A percentile compares a stretch with the other conserved stretches of the same genome.
phyloP scores from a whole-genome alignment of 306 rosid species.

The Albizia julibrissin region DNA sequence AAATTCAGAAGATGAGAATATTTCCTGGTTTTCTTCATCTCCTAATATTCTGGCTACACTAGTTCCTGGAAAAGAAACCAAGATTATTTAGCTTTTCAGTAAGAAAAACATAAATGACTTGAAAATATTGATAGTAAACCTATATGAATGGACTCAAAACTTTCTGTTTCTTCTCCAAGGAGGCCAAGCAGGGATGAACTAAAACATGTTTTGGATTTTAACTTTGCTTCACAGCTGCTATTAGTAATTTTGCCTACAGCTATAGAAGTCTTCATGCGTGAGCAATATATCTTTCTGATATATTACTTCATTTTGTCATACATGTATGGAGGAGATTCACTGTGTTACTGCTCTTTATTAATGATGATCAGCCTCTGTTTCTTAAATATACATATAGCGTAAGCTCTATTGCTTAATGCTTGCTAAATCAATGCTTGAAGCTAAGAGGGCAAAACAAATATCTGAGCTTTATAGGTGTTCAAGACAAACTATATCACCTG shows the following conservation, averaged over 20 bases:
- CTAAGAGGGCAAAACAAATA: conserved; percentile 7
- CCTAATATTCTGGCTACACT: conserved; percentile 38
- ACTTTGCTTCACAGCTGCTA: background rate
- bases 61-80: conserved; percentile 61
- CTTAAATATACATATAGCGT: background rate
- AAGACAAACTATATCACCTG: conserved; percentile 54
- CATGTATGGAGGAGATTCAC: background rate
- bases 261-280: conserved; percentile 11
- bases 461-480: background rate
- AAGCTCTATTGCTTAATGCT: conserved; percentile 9
- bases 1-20: conserved; percentile 50
- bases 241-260: conserved; percentile 10
- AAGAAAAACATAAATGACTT: background rate
- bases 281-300: background rate
- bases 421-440: conserved; percentile 30
- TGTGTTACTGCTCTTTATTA: background rate
- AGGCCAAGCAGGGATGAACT: conserved; percentile 19
- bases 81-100: conserved; percentile 14
- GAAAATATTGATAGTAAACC: background rate
- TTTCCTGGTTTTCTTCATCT: conserved; percentile 48
- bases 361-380: background rate
- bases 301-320: background rate
- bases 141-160: conserved; percentile 1
- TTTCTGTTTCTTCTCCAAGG: conserved; percentile 14
- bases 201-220: background rate